phyloP scores from a whole-genome alignment of 1,284 basidiomycete genomes.

The Moesziomyces sp. region DNA sequence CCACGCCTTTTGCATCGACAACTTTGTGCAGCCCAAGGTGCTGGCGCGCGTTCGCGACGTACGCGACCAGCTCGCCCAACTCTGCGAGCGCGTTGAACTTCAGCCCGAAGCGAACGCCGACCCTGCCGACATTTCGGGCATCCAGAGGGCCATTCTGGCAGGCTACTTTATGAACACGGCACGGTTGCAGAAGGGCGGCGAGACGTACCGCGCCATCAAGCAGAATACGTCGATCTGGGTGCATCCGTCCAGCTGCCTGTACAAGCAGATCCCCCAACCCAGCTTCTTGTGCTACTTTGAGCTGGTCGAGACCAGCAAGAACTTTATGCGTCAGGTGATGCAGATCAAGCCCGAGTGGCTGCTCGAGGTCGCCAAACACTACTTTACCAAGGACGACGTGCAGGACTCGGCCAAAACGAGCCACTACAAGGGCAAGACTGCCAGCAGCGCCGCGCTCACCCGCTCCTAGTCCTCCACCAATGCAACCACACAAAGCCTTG shows the following conservation, averaged over 20 bases:
- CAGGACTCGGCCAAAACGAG: slow-evolving; percentile 23
- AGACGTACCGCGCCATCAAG: slow-evolving; percentile 84
- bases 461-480: too few relatives aligned
- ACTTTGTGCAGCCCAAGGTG: slow-evolving; percentile 97
- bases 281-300: slow-evolving; percentile 91
- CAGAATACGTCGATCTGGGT: slow-evolving; percentile 90
- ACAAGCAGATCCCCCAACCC: slow-evolving; percentile 93
- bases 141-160: slow-evolving; percentile 93
- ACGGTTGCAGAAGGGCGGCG: slow-evolving; percentile 59
- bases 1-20: slow-evolving; percentile 71
- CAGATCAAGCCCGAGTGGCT: slow-evolving; percentile 95
- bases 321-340: slow-evolving; percentile 86
- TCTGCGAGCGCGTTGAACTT: slow-evolving; percentile 97
- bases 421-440: slow-evolving; percentile 32
- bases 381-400: slow-evolving; percentile 56
- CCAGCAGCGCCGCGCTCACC: slow-evolving; percentile 14
- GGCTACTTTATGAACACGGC: slow-evolving; percentile 95
- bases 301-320: slow-evolving; percentile 74
- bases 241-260: slow-evolving; percentile 92
- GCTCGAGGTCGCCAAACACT: slow-evolving; percentile 74
- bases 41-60: slow-evolving; percentile 93
- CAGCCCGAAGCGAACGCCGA: slow-evolving; percentile 87
- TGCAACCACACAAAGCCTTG: too few relatives aligned
- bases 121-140: slow-evolving; percentile 85
- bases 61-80: slow-evolving; percentile 87